Evolutionary conservation across 306 rosid genomes (phyloP), one percentile per base, ranked within the genome.

Genomic region (Ceratonia siliqua): DNA sequence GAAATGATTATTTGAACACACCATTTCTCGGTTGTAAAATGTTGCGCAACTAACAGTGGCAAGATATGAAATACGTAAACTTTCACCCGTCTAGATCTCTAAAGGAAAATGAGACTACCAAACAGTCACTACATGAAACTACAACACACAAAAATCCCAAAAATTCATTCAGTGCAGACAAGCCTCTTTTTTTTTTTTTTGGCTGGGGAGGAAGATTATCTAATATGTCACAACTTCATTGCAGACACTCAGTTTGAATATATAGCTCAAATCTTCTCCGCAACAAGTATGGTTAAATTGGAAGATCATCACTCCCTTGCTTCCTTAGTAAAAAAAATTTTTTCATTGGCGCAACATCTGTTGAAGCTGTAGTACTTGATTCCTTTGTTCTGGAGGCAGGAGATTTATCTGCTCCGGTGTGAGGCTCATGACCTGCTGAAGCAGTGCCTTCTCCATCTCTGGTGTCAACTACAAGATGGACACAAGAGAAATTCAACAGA

Each of bases 361-460:
- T 82, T 92, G 99, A 74, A 95, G 88, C 80, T 92, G 97, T 65
- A 92, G 88, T 82, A 95, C 99, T 87, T 92, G 99, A 73, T 86
- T 92, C 78, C 96, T 86, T 77, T 92, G 98, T 68, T 95, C 99
- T 11, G 98, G 97, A 58, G 99, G 98, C 15, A 90, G 77, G 28
- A 92, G 89, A 81, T 87, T 79, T 41, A 89, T 83, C 78, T 87
- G 91, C 24, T 89, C 94, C 0, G 85, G 88, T 36, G 94, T 85
- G 42, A 95, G 96, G 84, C 93, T 92, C 99, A 92, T 95, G 76
- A 95, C 99, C 76, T 92, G 99, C 81, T 95, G 99, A 73, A 92
- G 99, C 76, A 92, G 79, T 0, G 90, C 91, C 87, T 89, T 90
- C 89, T 94, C 99, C 98, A 88, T 90, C 55, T 94, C 99, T 27